A percentile compares a stretch with the other conserved stretches of the same genome.
phyloP scores from a whole-genome alignment of 805 yeast genomes.

The Myxozyma neglecta region DNA sequence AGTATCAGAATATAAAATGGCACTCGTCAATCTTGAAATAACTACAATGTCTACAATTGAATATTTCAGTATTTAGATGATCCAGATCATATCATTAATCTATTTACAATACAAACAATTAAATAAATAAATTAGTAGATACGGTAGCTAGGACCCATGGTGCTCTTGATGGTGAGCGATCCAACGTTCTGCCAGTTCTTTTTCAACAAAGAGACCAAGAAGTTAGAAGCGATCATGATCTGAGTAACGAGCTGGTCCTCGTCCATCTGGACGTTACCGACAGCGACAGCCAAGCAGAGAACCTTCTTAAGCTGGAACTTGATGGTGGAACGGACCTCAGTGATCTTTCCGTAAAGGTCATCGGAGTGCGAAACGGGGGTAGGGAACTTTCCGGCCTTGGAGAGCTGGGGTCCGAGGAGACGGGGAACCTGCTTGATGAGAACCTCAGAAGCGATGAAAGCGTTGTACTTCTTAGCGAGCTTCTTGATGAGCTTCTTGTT shows the following conservation, averaged over 20 bases:
- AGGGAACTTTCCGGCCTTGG: constrained; percentile 99
- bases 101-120: not conserved
- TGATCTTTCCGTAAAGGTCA: constrained; percentile 92
- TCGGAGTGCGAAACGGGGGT: constrained; percentile 99
- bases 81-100: too few species aligned
- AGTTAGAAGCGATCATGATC: constrained; percentile 98
- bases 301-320: constrained; percentile 99
- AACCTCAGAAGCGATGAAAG: constrained; percentile 98
- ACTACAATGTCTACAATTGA: too few species aligned
- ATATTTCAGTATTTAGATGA: too few species aligned
- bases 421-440: constrained; percentile 99
- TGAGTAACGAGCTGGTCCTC: constrained; percentile 95
- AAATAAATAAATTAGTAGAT: constrained; percentile 66
- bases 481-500: constrained; percentile 99
- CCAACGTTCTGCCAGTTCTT: constrained; percentile 99
- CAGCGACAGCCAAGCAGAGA: constrained; percentile 98
- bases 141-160: constrained; percentile 99
- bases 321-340: constrained; percentile 98
- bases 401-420: constrained; percentile 99
- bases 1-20: too few species aligned
- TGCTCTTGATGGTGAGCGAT: constrained; percentile 95
- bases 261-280: constrained; percentile 99
- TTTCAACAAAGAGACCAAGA: constrained; percentile 98
- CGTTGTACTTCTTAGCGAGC: constrained; percentile 99
- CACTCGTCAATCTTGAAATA: too few species aligned